Base-by-base conservation (phyloP, 2,329 filamentous ascomycete genomes). In the Nakataea oryzae region DNA sequence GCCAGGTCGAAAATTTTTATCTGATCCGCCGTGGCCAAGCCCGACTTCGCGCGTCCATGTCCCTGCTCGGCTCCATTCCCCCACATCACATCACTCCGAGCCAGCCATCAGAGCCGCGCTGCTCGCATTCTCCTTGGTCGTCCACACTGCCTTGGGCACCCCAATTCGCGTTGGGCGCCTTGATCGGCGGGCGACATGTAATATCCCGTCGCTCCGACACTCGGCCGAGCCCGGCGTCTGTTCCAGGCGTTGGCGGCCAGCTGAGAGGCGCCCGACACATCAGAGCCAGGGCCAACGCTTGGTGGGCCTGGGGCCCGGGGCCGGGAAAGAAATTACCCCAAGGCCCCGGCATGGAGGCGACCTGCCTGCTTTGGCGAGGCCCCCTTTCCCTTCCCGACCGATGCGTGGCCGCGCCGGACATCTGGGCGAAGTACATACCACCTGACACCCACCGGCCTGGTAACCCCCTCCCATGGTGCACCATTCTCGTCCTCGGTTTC, bases 1-100 rank as follows among this genome's bases (percentile, higher is more conserved):
- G 41, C 54, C 7, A 9, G 17, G 12, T 28, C 56, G 56, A 58
- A 29, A 58, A 34, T 13, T 29, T 29, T 54, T 47, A 61, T 63
- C 55, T 58, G 54, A 59, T 57, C 47, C 60, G 59, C 27, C 57
- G 28, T 24, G 29, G 58, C 34, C 58, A 58, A 57, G 56, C 21
- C 56, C 56, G 56, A 34, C 58, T 50, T 60, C 58, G 58, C 34
- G 12, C 57, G 13, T n/a, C 5, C 8, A 5, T 55, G 9, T 55
- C 54, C 54, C 8, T 1, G 7, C 3, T 21, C 3, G 14, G 1
- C 34, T 17, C 34, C 34, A 21, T 47, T 2, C 21, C 21, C 34
- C 54, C 4, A 12, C 54, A 27, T 55, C 56, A 57, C 14, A 14
- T 54, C 9, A 26, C 27, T 50, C 28, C 30, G 12, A n/a, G n/a